Base-by-base conservation (phyloP, 2,329 filamentous ascomycete genomes). In the Dactylellina leptospora region DNA sequence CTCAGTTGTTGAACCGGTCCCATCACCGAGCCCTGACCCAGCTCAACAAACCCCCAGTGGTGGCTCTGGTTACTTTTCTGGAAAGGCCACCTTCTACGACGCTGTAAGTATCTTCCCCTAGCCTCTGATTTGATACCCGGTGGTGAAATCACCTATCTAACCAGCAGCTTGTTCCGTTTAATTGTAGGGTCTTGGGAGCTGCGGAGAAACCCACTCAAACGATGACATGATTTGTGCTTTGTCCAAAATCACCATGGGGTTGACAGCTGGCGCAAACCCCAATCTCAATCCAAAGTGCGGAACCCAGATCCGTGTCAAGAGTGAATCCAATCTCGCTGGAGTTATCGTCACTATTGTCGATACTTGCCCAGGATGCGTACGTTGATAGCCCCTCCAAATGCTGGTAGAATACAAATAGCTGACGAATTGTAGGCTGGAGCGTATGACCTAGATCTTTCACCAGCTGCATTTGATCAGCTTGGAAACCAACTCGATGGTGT, bases 211-310 rank as follows among this genome's bases (percentile, higher is more conserved):
- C 1, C 74, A 60, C 40, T 5, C 20, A 6, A 59, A 73, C 27
- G 9, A 27, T 13, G 74, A 77, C 10, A 44, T 59, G 23, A 72
- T 78, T 54, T 74, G 74, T 55, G 77, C 77, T 20, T 54, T 77
- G 38, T 70, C 75, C 16, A 33, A 70, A 28, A 11, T 40, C 16
- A 56, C 73, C 27, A 77, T 77, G 75, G 33, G 61, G 8, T 58
- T 75, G 9, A 71, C 44, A 13, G 59, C 64, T 51, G 73, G 59
- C 9, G 45, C 56, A 13, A 77, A 78, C 51, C 75, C 77, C 3
- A 78, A 78, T 71, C 73, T 71, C 3, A 78, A 78, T 66, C 71
- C 75, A 8, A 60, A 71, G 28, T 78, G 77, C 60, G 74, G 76
- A 68, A 73, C 73, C 53, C 74, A 53, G 38, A 74, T 74, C 45